These are phyloP conservation scores for Trichocladium uniseriatum DNA, from an alignment of 495 filamentous ascomycete genomes.

Conservation along the genomic window DNA sequence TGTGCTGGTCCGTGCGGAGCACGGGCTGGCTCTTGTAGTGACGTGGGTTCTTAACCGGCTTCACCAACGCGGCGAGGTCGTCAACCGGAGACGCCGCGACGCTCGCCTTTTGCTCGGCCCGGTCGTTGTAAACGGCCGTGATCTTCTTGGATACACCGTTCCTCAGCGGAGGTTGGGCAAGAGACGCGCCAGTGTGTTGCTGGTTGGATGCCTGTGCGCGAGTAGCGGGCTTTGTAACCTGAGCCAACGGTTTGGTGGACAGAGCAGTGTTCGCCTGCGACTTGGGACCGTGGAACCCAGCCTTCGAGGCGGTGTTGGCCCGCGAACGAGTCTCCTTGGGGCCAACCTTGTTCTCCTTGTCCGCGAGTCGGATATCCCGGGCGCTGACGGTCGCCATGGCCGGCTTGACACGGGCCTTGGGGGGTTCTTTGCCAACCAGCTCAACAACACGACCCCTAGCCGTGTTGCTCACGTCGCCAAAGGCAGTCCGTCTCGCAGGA, in stretches of 20 bases:
- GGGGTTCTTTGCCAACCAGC: conserved; percentile 40
- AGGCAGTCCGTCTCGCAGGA: conserved; percentile 62
- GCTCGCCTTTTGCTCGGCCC: conserved; percentile 19
- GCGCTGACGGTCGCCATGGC: conserved; percentile 22
- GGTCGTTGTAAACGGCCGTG: conserved; percentile 60
- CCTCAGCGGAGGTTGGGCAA: conserved; percentile 23
- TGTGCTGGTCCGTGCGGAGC: conserved; percentile 22
- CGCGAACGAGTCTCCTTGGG: background rate
- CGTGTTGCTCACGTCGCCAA: conserved; percentile 74
- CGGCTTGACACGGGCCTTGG: conserved; percentile 17
- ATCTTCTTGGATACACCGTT: conserved; percentile 51
- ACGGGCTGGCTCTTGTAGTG: conserved; percentile 39
- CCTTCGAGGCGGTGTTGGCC: conserved; percentile 7
- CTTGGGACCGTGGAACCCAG: conserved; percentile 7
- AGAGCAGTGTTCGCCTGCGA: too few species aligned
- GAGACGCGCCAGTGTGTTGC: conserved; percentile 4
- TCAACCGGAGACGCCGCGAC: conserved; percentile 12
- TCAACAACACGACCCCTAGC: conserved; percentile 38
- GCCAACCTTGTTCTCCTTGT: conserved; percentile 28
- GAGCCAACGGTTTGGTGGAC: background rate
- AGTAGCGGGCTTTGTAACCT: conserved; percentile 7
- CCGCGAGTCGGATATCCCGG: conserved; percentile 43
- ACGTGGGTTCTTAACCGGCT: conserved; percentile 28
- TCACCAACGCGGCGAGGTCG: conserved; percentile 17
- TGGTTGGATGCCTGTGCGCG: background rate